Conservation (phyloP, 2,329 filamentous ascomycete species). For the Fusarium circinatum region DNA sequence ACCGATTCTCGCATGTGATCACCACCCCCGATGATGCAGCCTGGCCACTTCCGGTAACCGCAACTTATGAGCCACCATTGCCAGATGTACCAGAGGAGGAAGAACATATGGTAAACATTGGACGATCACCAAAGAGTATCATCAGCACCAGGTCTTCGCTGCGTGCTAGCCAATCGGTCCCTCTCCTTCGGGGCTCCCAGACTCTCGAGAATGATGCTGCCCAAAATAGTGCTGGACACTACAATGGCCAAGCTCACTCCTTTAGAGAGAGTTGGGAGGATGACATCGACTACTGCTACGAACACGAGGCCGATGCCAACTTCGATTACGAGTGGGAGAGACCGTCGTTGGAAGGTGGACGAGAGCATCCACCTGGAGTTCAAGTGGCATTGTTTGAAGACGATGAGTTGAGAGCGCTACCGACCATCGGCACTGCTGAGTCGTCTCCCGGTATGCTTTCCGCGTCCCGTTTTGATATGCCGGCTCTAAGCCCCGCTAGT, state of each 20-base stretch:
- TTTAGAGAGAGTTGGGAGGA: constrained; percentile 70
- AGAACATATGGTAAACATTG: constrained; percentile 56
- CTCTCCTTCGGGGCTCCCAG: constrained; percentile 61
- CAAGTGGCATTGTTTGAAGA: constrained; percentile 38
- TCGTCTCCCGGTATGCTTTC: constrained; percentile 45
- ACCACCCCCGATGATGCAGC: constrained; percentile 55
- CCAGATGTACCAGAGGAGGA: constrained; percentile 73
- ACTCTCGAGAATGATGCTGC: constrained; percentile 53
- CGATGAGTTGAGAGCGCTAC: constrained; percentile 39
- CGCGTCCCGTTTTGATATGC: constrained; percentile 53
- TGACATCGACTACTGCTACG: constrained; percentile 77
- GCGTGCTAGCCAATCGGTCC: constrained; percentile 65
- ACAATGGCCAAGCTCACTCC: constrained; percentile 41
- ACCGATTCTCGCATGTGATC: constrained; percentile 52
- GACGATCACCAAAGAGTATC: constrained; percentile 56
- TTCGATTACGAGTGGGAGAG: constrained; percentile 75
- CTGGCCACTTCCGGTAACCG: constrained; percentile 52
- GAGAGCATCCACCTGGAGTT: constrained; percentile 37
- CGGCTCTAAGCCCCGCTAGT: constrained; percentile 61
- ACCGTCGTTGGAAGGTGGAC: constrained; percentile 59
- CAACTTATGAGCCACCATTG: constrained; percentile 56
- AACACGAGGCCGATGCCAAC: constrained; percentile 73
- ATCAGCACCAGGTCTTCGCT: constrained; percentile 62
- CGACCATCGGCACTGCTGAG: constrained; percentile 25
- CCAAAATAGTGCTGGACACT: constrained; percentile 42